phyloP scores from a whole-genome alignment of 2,329 filamentous ascomycete species.

The Sarocladium kiliense region DNA sequence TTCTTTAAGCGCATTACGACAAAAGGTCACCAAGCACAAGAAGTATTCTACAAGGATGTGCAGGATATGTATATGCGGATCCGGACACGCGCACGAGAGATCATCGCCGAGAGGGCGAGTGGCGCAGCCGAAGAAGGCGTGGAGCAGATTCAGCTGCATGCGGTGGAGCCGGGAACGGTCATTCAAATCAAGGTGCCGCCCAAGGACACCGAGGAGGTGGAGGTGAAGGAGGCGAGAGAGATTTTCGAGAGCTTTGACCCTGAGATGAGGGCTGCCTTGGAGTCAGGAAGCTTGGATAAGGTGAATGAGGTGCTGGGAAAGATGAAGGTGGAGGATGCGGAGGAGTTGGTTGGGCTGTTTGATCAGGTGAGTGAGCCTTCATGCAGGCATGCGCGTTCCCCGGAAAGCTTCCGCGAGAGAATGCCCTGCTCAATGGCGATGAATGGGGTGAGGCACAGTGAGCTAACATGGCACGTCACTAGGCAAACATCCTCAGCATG shows the following conservation, averaged over 20 bases:
- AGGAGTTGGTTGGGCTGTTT: conserved; percentile 75
- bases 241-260: conserved; percentile 83
- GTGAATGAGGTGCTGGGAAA: conserved; percentile 61
- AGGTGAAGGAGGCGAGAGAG: conserved; percentile 57
- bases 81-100: conserved; percentile 67
- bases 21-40: conserved; percentile 81
- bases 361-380: conserved; percentile 50
- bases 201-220: conserved; percentile 59
- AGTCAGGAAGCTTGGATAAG: conserved; percentile 77
- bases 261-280: conserved; percentile 74
- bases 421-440: too few relatives aligned
- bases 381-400: too few relatives aligned
- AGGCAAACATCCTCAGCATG: conserved; percentile 82
- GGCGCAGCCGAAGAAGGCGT: conserved; percentile 52
- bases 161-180: conserved; percentile 85
- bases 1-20: conserved; percentile 98
- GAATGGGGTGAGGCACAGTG: background rate
- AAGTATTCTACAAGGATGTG: conserved; percentile 90
- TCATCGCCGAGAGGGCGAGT: conserved; percentile 50
- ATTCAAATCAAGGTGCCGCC: conserved; percentile 85
- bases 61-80: conserved; percentile 83
- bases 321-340: conserved; percentile 84
- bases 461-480: conserved; percentile 17
- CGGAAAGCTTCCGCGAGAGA: too few relatives aligned
- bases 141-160: conserved; percentile 96